Percentiles rank a stretch among this genome's conserved stretches.
These are phyloP conservation scores for Aspergillus wentii DNA, from an alignment of 495 filamentous ascomycete species.

Conservation along the genomic window DNA sequence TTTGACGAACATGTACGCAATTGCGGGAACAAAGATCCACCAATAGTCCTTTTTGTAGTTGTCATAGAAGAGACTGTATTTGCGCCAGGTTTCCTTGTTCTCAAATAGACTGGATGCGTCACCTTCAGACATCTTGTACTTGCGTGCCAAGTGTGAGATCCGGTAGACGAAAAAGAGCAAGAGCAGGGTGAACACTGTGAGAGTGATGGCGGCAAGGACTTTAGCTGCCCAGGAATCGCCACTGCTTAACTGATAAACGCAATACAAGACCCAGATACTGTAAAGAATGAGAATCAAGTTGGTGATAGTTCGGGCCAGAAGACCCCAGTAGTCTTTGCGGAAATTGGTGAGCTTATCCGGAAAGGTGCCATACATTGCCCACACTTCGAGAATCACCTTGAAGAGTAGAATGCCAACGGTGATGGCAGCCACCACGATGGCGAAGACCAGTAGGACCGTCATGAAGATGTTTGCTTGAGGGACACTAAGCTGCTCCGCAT, in stretches of 20 bases:
- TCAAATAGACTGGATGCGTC: constrained; percentile 73
- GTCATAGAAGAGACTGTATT: constrained; percentile 97
- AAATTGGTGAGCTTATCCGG: constrained; percentile 77
- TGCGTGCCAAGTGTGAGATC: constrained; percentile 73
- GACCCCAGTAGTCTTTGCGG: constrained; percentile 93
- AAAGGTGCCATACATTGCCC: constrained; percentile 86
- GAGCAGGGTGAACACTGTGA: constrained; percentile 72
- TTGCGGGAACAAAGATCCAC: constrained; percentile 92
- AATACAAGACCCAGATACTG: constrained; percentile 93
- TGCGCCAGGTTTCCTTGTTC: constrained; percentile 85
- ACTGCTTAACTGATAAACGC: constrained; percentile 87
- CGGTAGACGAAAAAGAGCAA: constrained; percentile 74
- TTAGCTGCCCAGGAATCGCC: constrained; percentile 98
- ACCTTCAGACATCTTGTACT: constrained; percentile 69
- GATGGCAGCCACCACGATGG: constrained; percentile 79
- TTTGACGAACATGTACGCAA: constrained; percentile 90
- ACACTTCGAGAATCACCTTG: constrained; percentile 87
- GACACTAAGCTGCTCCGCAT: constrained; percentile 72
- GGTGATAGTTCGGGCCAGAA: constrained; percentile 82
- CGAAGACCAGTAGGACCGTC: constrained; percentile 86
- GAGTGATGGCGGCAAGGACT: constrained; percentile 73
- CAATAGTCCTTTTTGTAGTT: constrained; percentile 88
- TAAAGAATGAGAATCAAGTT: constrained; percentile 90
- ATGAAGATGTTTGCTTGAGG: constrained; percentile 92
- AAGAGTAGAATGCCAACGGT: constrained; percentile 82